These are phyloP conservation scores for Aspergillus melleus DNA, from an alignment of 2,329 filamentous ascomycete genomes.

Conservation along the genomic window DNA sequence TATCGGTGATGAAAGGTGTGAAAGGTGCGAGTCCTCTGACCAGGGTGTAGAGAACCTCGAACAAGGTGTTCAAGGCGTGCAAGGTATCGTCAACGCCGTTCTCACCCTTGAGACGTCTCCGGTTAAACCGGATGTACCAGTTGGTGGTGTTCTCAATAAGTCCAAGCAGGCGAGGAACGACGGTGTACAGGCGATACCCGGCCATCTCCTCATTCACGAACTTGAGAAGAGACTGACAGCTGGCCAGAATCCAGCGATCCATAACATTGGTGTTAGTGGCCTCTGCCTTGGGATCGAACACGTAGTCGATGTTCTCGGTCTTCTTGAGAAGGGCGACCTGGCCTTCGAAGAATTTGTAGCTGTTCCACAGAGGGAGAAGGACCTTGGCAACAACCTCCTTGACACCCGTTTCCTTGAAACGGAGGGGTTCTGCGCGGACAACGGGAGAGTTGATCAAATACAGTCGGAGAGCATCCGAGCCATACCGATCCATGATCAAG, in stretches of 20 bases:
- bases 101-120: conserved; percentile 86
- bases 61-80: conserved; percentile 89
- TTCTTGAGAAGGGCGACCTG: conserved; percentile 87
- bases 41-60: conserved; percentile 88
- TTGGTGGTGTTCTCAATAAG: conserved; percentile 97
- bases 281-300: conserved; percentile 75
- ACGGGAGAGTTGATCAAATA: conserved; percentile 97
- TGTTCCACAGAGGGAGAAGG: conserved; percentile 89
- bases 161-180: conserved; percentile 78
- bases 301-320: conserved; percentile 71
- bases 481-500: conserved; percentile 81
- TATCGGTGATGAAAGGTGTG: conserved; percentile 92
- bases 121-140: conserved; percentile 97
- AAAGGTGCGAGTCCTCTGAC: conserved; percentile 89
- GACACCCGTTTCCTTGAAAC: conserved; percentile 89
- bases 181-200: conserved; percentile 81
- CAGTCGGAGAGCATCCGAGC: conserved; percentile 87
- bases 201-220: conserved; percentile 92
- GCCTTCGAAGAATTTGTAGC: conserved; percentile 92
- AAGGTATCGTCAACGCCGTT: conserved; percentile 81
- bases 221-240: conserved; percentile 83
- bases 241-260: conserved; percentile 93
- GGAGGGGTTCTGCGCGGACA: conserved; percentile 82
- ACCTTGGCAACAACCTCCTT: conserved; percentile 95
- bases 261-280: conserved; percentile 84